Evolutionary conservation across 192 early-diverging fungal genomes (phyloP).

Genomic region (Gigaspora rosea): DNA sequence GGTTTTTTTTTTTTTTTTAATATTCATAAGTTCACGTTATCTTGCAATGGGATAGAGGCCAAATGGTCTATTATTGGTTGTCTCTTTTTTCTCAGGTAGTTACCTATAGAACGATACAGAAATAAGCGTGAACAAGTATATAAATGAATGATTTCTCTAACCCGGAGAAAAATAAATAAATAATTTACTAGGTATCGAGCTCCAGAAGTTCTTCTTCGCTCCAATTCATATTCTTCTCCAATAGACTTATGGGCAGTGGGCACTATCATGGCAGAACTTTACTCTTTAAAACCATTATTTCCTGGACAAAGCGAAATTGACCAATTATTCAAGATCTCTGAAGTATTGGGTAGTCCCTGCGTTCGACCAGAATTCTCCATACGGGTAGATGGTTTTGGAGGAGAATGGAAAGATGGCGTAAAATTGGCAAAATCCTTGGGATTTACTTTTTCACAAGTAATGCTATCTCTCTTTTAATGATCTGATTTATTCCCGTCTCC

Average conservation of each 20-base stretch:
- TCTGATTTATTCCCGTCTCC: not conserved
- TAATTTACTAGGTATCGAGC: slow-evolving; percentile 78
- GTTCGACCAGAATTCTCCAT: not conserved
- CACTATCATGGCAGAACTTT: slow-evolving; percentile 88
- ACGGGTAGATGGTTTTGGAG: slow-evolving; percentile 33
- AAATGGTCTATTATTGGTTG: not conserved
- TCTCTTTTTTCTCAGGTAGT: not conserved
- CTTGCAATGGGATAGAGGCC: too few species aligned
- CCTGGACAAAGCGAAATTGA: slow-evolving; percentile 94
- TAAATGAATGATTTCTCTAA: not conserved
- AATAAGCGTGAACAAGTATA: too few species aligned
- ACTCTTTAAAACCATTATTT: slow-evolving; percentile 85
- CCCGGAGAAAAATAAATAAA: not conserved
- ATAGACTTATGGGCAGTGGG: slow-evolving; percentile 98
- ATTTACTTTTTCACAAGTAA: slow-evolving; percentile 62
- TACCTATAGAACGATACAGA: not conserved
- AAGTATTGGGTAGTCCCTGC: slow-evolving; percentile 75
- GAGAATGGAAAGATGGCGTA: slow-evolving; percentile 74
- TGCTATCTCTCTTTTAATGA: not conserved
- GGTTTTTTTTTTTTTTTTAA: slow-evolving; percentile 14
- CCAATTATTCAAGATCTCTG: slow-evolving; percentile 84
- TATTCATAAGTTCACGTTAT: too few species aligned
- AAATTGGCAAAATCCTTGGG: slow-evolving; percentile 69
- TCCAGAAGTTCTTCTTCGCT: slow-evolving; percentile 89
- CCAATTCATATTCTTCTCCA: slow-evolving; percentile 80